Conservation (phyloP, 352 stramenopile genomes). For the Globisporangium heterothallicum region DNA sequence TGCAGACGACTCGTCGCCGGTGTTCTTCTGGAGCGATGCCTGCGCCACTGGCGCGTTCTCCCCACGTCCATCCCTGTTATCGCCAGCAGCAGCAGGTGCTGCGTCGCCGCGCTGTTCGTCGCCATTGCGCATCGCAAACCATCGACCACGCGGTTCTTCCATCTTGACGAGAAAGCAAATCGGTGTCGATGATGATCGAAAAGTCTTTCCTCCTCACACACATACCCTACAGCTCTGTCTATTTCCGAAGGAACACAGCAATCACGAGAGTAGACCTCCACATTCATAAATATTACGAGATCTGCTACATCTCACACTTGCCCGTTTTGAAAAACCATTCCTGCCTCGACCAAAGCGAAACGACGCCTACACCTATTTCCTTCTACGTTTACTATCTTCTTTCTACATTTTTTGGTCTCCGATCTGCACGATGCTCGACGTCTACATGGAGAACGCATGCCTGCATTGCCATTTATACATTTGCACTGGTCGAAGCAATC, state of each 20-base stretch:
- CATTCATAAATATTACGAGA: too few species aligned
- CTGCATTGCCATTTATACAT: too few species aligned
- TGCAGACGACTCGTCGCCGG: slow-evolving; percentile 7
- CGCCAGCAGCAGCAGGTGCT: background rate
- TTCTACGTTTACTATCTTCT: background rate
- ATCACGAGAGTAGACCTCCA: too few species aligned
- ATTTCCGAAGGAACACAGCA: too few species aligned
- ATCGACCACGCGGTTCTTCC: slow-evolving; percentile 2
- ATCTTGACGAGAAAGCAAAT: background rate
- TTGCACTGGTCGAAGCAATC: slow-evolving; percentile 1
- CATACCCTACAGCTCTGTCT: too few species aligned
- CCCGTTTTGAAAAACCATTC: too few species aligned
- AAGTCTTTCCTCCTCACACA: too few species aligned
- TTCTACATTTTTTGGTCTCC: background rate
- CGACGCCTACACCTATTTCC: too few species aligned
- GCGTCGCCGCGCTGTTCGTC: background rate
- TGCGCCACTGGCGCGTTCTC: background rate
- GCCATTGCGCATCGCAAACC: background rate
- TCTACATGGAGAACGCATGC: too few species aligned
- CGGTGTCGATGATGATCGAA: too few species aligned
- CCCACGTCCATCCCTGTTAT: background rate
- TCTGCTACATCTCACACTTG: too few species aligned
- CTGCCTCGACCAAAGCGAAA: too few species aligned
- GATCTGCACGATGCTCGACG: slow-evolving; percentile 1
- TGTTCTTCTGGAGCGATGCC: background rate